These are phyloP conservation scores for Artemisia annua DNA, from an alignment of 129 eudicot genomes.

Conservation along the genomic window DNA sequence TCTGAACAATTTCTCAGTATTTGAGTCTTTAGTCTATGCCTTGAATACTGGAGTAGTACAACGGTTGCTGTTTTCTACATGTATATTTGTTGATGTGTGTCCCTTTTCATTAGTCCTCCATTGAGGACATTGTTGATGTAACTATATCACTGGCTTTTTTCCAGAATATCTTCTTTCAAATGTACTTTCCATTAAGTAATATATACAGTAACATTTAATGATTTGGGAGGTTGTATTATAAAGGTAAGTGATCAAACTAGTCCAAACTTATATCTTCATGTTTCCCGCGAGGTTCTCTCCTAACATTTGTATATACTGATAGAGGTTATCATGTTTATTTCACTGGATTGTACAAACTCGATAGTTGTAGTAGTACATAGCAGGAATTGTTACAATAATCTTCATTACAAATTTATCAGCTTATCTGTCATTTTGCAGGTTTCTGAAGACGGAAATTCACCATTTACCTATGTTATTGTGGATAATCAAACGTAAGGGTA, in stretches of 20 bases:
- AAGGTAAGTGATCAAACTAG: not conserved
- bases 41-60: no score
- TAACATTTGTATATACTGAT: not conserved
- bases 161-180: not conserved
- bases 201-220: not conserved
- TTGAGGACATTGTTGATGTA: constrained; percentile 4
- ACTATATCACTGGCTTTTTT: constrained; percentile 5
- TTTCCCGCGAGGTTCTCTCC: constrained; percentile 1
- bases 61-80: not conserved
- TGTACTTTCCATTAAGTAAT: constrained; percentile 1
- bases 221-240: not conserved
- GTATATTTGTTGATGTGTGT: not conserved
- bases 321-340: not conserved
- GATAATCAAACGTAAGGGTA: constrained; percentile 78
- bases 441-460: constrained; percentile 84
- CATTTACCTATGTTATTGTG: constrained; percentile 84
- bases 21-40: no score
- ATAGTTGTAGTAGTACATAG: not conserved
- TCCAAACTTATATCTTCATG: not conserved
- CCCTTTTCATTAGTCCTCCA: not conserved
- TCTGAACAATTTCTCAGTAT: no score
- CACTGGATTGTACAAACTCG: not conserved
- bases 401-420: constrained; percentile 8
- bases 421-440: constrained; percentile 48
- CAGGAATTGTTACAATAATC: constrained; percentile 8